Conservation (phyloP, 345 rosid species). For the Populus alba region DNA sequence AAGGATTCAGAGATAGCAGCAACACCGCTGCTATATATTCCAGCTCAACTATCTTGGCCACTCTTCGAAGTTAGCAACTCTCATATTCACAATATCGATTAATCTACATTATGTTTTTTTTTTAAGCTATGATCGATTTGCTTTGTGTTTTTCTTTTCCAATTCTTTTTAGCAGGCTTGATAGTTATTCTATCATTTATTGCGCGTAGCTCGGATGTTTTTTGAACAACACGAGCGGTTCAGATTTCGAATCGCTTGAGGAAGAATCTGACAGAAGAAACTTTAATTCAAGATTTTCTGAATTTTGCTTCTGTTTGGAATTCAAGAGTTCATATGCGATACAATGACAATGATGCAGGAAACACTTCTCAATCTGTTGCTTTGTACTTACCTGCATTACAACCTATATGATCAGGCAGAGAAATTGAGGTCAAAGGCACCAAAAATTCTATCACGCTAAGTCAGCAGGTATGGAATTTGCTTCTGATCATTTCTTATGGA, state of each 20-base stretch:
- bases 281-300: too few relatives aligned
- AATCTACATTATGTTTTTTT: background rate
- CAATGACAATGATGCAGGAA: conserved; percentile 48
- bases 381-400: conserved; percentile 75
- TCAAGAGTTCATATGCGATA: background rate
- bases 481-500: background rate
- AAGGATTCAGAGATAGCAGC: background rate
- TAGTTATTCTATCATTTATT: too few relatives aligned
- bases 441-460: conserved; percentile 59
- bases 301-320: background rate
- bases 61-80: background rate
- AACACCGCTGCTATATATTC: background rate
- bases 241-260: background rate
- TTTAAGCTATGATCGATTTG: background rate
- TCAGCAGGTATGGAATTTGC: conserved; percentile 50
- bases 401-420: conserved; percentile 83
- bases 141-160: background rate
- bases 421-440: conserved; percentile 78
- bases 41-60: background rate
- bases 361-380: conserved; percentile 78
- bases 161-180: background rate
- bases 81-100: background rate
- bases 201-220: background rate
- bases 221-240: background rate
- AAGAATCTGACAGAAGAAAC: background rate